Conservation (phyloP, 305 asterid genomes). For the Ajuga reptans region DNA sequence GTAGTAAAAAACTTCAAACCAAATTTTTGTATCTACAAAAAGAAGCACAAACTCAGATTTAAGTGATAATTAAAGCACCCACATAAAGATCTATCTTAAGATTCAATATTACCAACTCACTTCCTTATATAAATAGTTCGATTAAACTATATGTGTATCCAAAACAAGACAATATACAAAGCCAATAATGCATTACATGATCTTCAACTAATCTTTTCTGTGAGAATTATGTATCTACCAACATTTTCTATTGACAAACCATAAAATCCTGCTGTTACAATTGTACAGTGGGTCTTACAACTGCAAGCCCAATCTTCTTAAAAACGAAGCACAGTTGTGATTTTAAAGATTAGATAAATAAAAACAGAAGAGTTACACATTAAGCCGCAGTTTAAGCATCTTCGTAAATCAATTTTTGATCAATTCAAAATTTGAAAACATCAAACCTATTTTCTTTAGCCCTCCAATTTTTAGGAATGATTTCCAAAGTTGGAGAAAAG, state of each 20-base stretch:
- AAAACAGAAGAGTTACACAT: neutral
- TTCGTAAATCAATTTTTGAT: neutral
- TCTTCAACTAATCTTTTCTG: neutral
- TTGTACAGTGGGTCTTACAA: neutral
- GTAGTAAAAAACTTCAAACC: constrained; percentile 45
- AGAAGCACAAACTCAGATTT: neutral
- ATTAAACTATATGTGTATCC: constrained; percentile 5
- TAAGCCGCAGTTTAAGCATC: neutral
- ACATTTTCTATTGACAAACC: neutral
- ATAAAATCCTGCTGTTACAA: neutral
- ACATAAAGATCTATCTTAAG: neutral
- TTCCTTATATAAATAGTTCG: neutral
- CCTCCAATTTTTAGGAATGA: neutral
- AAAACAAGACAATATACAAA: neutral
- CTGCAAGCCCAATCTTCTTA: neutral
- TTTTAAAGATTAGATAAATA: too few relatives aligned
- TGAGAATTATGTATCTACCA: neutral
- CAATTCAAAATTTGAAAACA: neutral
- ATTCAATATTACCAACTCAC: neutral
- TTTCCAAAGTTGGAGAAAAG: neutral
- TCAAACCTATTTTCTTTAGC: neutral
- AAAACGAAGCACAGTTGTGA: neutral
- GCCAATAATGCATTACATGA: neutral
- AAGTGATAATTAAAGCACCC: neutral
- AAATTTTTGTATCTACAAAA: constrained; percentile 66